Evolutionary conservation across 1,139 yeast genomes (phyloP), one percentile per base, ranked within the genome.

Genomic region (Suhomyces chickasaworum): DNA sequence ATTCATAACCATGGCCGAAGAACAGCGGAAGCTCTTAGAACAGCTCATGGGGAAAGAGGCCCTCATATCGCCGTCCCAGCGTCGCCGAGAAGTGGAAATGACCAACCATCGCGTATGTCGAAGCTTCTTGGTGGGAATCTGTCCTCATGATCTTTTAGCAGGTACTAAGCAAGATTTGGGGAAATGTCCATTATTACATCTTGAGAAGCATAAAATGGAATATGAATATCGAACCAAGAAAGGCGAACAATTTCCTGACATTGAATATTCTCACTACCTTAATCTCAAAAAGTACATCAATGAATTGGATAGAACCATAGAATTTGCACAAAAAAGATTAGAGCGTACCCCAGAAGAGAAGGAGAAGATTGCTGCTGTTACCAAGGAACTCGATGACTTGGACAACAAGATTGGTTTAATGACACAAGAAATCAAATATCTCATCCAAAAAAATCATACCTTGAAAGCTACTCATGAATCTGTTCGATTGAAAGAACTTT

Each of bases 141-240:
- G 98, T 58, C 95, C 96, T 0, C 88, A 87, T 63, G 97, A 90
- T 56, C 64, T 91, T 47, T 86, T 91, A 59, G 78, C 78, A 13
- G 89, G 89, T 5, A 88, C 97, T 13, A 90, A 89, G 63, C 89
- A 87, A 60, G 90, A 87, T 60, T 64, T 88, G 49, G 97, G 97
- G 0, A 77, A 77, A 47, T 91, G 98, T 62, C 89, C 91, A 1
- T 80, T 77, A 55, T 68, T 85, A 20, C 98, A 91, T 63, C 65
- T 83, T 32, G 93, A 89, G 55, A 86, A 86, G 55, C 83, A 85
- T 59, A 86, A 83, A 62, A 63, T 88, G 34, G 85, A 89, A 55
- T 91, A 87, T 58, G 86, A 80, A 47, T 72, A 75, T 37, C 80
- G 84, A 46, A 71, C 76, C 33, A 75, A 77, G 47, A 59, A 65